These are phyloP conservation scores for Sanghuangporus weigelae DNA, from an alignment of 1,284 basidiomycete genomes.

Conservation along the genomic window DNA sequence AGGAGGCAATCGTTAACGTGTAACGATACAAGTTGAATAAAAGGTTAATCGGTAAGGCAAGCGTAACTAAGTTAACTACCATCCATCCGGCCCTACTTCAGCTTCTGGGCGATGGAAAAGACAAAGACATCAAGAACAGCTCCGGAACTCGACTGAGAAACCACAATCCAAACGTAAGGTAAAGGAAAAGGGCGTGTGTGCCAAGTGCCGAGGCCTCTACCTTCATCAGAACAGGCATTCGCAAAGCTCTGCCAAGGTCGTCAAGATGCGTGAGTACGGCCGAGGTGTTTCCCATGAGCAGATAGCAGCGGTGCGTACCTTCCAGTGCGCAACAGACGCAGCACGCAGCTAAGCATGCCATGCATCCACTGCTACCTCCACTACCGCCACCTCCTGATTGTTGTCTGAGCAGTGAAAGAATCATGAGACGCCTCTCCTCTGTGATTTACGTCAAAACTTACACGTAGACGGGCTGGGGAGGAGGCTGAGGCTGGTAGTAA, in stretches of 20 bases:
- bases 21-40: slow-evolving; percentile 5
- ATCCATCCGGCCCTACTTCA: too few relatives aligned
- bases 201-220: not conserved
- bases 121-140: not conserved
- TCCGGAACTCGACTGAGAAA: not conserved
- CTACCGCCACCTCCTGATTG: slow-evolving; percentile 33
- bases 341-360: slow-evolving; percentile 67
- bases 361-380: slow-evolving; percentile 42
- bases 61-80: too few relatives aligned
- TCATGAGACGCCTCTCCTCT: not conserved
- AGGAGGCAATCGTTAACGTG: not conserved
- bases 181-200: not conserved
- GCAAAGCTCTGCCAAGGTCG: slow-evolving; percentile 51
- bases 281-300: not conserved
- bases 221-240: slow-evolving; percentile 58
- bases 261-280: not conserved
- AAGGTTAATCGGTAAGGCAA: not conserved
- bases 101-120: too few relatives aligned
- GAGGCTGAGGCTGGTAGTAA: slow-evolving; percentile 61
- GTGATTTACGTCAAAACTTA: slow-evolving; percentile 31
- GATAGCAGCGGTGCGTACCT: slow-evolving; percentile 40
- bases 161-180: not conserved
- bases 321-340: slow-evolving; percentile 76
- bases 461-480: slow-evolving; percentile 74
- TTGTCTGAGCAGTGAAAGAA: slow-evolving; percentile 45